A percentile compares a stretch with the other conserved stretches of the same genome.
These are phyloP conservation scores for Tulasnella sp. DNA, from an alignment of 768 basidiomycete species.

Conservation along the genomic window DNA sequence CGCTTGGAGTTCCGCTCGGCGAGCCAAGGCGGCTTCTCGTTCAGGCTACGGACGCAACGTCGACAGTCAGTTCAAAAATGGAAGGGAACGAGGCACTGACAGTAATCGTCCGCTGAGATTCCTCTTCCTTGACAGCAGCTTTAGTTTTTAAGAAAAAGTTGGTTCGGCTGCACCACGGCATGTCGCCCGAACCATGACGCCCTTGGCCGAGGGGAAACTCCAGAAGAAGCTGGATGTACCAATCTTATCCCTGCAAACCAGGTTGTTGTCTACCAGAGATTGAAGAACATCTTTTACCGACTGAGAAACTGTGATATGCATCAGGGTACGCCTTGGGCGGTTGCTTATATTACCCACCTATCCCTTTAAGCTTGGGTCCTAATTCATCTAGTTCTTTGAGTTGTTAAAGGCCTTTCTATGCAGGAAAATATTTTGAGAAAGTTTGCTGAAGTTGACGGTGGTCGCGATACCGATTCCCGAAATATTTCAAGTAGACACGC, in stretches of 20 bases:
- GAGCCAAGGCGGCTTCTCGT: conserved; percentile 53
- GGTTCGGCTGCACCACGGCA: no score
- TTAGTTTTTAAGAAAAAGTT: no score
- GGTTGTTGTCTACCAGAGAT: conserved; percentile 78
- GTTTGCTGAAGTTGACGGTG: neutral
- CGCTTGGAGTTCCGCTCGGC: conserved; percentile 49
- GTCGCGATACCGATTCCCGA: conserved; percentile 67
- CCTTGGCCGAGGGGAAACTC: conserved; percentile 90
- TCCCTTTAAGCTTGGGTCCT: conserved; percentile 84
- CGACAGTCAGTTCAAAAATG: neutral
- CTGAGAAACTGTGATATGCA: conserved; percentile 65
- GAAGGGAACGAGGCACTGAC: conserved; percentile 40
- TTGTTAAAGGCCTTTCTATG: conserved; percentile 82
- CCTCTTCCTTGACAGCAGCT: conserved; percentile 56
- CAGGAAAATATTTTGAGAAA: conserved; percentile 12
- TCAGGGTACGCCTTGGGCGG: neutral
- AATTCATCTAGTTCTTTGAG: conserved; percentile 92
- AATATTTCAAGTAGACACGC: conserved; percentile 87
- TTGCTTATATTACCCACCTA: conserved; percentile 50
- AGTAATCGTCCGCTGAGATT: conserved; percentile 53
- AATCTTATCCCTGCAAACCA: conserved; percentile 87
- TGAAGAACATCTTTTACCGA: conserved; percentile 89
- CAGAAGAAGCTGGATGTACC: conserved; percentile 96
- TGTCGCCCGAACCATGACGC: conserved; percentile 56
- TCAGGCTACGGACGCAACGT: conserved; percentile 46